phyloP scores from a whole-genome alignment of 2,329 filamentous ascomycete species.

The Xylariomycetidae sp. region DNA sequence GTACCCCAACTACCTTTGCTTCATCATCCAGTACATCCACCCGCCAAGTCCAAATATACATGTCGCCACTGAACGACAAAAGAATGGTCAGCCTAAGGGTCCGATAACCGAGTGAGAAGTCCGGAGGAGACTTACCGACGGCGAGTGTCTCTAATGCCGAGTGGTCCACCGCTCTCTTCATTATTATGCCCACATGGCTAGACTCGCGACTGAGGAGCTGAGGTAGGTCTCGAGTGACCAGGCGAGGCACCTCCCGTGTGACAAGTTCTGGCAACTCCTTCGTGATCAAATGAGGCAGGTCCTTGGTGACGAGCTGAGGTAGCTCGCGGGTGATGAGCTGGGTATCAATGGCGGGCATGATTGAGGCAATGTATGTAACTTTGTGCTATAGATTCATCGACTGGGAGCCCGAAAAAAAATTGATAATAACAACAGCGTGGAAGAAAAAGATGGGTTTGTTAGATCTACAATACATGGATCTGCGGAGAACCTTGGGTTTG shows the following conservation, averaged over 20 bases:
- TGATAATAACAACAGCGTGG: no score
- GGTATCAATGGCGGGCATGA: conserved; percentile 15
- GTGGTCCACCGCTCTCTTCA: conserved; percentile 15
- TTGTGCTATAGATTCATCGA: no score
- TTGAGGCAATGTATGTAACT: conserved; percentile 1
- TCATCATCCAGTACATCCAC: conserved; percentile 19
- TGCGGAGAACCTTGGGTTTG: no score
- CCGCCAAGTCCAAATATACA: conserved; percentile 18
- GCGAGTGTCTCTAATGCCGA: conserved; percentile 15
- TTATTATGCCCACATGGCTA: conserved; percentile 14
- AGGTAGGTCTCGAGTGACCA: no score
- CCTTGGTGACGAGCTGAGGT: conserved; percentile 13
- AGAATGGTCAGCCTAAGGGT: no score
- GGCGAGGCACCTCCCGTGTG: no score
- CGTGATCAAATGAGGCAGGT: no score
- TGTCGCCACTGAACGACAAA: conserved; percentile 12
- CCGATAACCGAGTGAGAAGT: background rate
- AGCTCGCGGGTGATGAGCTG: conserved; percentile 14
- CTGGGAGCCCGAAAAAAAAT: no score
- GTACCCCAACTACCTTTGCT: conserved; percentile 13
- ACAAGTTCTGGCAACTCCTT: no score
- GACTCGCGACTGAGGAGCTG: no score
- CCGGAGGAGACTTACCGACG: conserved; percentile 11
- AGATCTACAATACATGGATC: no score
- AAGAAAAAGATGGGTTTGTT: no score